phyloP scores from a whole-genome alignment of 176 grass and related monocot genomes.

The Ananas comosus region DNA sequence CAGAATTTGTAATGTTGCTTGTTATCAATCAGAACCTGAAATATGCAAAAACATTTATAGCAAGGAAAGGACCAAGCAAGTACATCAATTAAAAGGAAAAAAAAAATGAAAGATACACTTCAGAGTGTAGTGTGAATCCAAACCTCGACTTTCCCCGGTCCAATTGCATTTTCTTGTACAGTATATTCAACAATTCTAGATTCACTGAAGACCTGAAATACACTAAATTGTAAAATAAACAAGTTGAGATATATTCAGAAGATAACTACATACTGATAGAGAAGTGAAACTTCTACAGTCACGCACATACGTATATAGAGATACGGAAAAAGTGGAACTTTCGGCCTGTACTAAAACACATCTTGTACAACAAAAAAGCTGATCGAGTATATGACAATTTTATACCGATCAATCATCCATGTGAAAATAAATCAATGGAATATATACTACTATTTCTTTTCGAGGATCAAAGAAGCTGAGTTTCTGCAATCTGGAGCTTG shows the following conservation, averaged over 20 bases:
- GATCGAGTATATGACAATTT: too few species aligned
- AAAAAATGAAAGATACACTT: slow-evolving; percentile 4
- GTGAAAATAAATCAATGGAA: too few species aligned
- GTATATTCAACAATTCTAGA: slow-evolving; percentile 54
- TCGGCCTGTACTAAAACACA: too few species aligned
- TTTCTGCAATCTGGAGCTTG: too few species aligned
- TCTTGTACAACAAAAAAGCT: too few species aligned
- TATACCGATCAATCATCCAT: too few species aligned
- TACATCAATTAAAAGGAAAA: slow-evolving; percentile 6
- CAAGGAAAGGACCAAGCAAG: background rate
- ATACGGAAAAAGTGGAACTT: too few species aligned
- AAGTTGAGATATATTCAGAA: background rate
- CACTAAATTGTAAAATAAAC: slow-evolving; percentile 1
- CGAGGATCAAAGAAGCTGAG: too few species aligned
- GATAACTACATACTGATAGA: background rate
- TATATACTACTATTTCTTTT: too few species aligned
- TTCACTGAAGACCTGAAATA: slow-evolving; percentile 36
- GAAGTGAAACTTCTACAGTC: background rate
- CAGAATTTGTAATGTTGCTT: slow-evolving; percentile 46
- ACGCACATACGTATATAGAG: too few species aligned
- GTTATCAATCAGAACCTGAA: slow-evolving; percentile 39
- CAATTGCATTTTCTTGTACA: slow-evolving; percentile 34
- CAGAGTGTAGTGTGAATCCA: background rate
- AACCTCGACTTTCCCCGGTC: slow-evolving; percentile 38
- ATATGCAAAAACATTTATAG: background rate